Evolutionary conservation across 129 eudicot species (phyloP).

Genomic region (Tagetes erecta): DNA sequence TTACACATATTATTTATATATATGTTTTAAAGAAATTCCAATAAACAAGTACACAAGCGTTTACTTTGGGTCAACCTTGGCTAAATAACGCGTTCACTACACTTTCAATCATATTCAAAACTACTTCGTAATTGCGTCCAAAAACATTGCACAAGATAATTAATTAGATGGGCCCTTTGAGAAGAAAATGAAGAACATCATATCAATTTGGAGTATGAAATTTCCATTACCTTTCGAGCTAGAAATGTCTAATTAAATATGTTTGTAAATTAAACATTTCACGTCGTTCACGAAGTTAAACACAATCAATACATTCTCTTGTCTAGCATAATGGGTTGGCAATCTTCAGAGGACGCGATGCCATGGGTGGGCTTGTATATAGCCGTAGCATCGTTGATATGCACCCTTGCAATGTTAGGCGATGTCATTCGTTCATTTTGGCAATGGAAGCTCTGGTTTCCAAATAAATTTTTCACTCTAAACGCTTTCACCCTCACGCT

Average conservation of each 20-base stretch:
- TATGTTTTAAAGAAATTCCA: no score
- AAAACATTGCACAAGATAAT: not conserved
- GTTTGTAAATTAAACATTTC: no score
- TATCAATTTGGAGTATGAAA: no score
- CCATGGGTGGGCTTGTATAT: constrained; percentile 32
- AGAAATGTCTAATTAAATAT: no score
- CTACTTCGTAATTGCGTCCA: not conserved
- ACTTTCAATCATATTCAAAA: not conserved
- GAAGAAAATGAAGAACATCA: no score
- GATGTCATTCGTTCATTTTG: not conserved
- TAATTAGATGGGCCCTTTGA: no score
- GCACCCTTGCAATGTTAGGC: constrained; percentile 25
- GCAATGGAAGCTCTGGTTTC: constrained; percentile 22
- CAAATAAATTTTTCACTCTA: constrained; percentile 15
- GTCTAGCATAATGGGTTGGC: not conserved
- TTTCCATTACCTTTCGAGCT: no score
- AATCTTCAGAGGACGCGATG: not conserved
- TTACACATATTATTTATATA: no score
- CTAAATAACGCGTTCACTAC: not conserved
- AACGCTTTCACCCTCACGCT: constrained; percentile 15
- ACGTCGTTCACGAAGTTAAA: not conserved
- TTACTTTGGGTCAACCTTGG: not conserved
- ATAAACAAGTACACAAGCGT: not conserved
- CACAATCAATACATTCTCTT: not conserved
- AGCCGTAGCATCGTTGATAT: constrained; percentile 6